Conservation (phyloP, 2,329 filamentous ascomycete genomes). For the Diaporthe ampelina region DNA sequence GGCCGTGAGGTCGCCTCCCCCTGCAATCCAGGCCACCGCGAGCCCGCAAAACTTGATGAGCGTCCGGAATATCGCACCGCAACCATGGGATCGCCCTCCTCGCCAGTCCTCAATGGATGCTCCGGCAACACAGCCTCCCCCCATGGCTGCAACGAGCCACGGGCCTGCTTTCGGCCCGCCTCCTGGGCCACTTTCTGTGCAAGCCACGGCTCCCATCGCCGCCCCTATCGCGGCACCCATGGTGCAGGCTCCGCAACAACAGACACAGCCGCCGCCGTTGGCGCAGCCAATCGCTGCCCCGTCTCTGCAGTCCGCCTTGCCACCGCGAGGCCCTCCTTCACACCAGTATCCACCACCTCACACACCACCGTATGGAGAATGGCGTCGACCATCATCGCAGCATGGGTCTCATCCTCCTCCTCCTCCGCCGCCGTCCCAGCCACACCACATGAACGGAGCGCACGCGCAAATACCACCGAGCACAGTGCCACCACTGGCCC, state of each 20-base stretch:
- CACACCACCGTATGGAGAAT: constrained; percentile 58
- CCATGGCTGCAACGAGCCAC: constrained; percentile 17
- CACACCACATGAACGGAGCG: constrained; percentile 41
- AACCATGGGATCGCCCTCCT: constrained; percentile 40
- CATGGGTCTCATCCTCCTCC: constrained; percentile 57
- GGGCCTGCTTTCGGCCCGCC: constrained; percentile 30
- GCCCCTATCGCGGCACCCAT: constrained; percentile 42
- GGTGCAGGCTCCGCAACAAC: constrained; percentile 42
- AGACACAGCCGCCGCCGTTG: constrained; percentile 42
- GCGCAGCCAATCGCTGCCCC: constrained; percentile 48
- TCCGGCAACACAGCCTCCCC: constrained; percentile 26
- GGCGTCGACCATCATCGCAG: constrained; percentile 65
- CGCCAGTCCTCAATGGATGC: constrained; percentile 36
- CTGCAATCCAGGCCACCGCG: constrained; percentile 43
- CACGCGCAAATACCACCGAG: constrained; percentile 44
- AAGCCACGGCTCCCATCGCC: constrained; percentile 31
- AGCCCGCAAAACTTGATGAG: constrained; percentile 41
- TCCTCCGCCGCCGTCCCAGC: constrained; percentile 44
- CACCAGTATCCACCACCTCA: constrained; percentile 56
- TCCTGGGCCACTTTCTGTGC: constrained; percentile 29
- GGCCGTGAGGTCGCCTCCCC: constrained; percentile 46
- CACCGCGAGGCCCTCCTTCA: constrained; percentile 50
- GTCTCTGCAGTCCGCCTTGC: constrained; percentile 44
- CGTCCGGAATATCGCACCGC: constrained; percentile 40
- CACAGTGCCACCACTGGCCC: constrained; percentile 46